Percentiles rank a stretch among this genome's conserved stretches.
These are phyloP conservation scores for Xylaria bambusicola DNA, from an alignment of 495 filamentous ascomycete genomes.

Conservation along the genomic window DNA sequence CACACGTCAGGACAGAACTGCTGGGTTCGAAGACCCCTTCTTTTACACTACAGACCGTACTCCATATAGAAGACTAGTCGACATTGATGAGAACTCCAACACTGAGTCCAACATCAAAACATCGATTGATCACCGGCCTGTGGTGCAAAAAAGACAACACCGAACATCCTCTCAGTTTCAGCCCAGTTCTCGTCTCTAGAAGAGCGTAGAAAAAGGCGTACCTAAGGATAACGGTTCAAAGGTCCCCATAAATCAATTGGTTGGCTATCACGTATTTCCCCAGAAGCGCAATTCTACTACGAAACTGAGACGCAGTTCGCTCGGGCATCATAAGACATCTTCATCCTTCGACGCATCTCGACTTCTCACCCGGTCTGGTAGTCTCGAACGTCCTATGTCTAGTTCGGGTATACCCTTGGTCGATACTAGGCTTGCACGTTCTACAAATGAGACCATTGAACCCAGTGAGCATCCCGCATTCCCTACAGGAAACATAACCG, in stretches of 20 bases:
- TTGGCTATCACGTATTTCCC: slow-evolving; percentile 23
- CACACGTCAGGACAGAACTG: slow-evolving; percentile 14
- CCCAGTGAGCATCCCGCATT: background rate
- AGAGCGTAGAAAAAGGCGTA: slow-evolving; percentile 26
- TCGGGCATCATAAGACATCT: slow-evolving; percentile 27
- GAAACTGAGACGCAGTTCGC: slow-evolving; percentile 27
- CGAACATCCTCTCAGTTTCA: slow-evolving; percentile 28
- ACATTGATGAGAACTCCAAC: slow-evolving; percentile 11
- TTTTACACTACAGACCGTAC: slow-evolving; percentile 27
- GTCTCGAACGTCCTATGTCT: slow-evolving; percentile 24
- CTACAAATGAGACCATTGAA: slow-evolving; percentile 2
- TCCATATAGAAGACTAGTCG: slow-evolving; percentile 21
- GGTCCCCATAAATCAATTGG: slow-evolving; percentile 18
- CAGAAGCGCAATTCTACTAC: slow-evolving; percentile 22
- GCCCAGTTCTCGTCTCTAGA: slow-evolving; percentile 30
- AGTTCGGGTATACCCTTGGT: slow-evolving; percentile 31
- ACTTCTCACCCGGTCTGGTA: slow-evolving; percentile 14
- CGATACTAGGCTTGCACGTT: slow-evolving; percentile 20
- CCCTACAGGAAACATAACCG: background rate
- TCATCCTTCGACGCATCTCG: slow-evolving; percentile 26
- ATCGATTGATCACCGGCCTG: background rate
- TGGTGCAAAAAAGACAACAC: slow-evolving; percentile 24
- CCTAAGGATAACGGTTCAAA: slow-evolving; percentile 22
- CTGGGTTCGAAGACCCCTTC: slow-evolving; percentile 30
- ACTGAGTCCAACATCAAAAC: slow-evolving; percentile 9